Percentiles rank a stretch among this genome's conserved stretches.
Evolutionary conservation across 2,329 filamentous ascomycete species (phyloP).

Genomic region (Drechslerella dactyloides): DNA sequence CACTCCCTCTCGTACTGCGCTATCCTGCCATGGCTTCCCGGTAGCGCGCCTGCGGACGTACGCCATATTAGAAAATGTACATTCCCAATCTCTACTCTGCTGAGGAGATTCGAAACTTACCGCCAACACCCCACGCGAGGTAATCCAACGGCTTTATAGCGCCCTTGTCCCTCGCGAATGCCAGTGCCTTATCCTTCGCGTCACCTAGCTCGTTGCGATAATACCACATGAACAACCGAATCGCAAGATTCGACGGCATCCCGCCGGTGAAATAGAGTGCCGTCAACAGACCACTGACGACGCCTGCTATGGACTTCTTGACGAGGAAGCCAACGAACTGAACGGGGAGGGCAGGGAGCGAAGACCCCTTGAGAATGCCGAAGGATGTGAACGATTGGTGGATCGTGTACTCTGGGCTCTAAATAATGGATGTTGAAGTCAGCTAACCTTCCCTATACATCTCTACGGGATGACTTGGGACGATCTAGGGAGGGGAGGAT

Average conservation of each 20-base stretch:
- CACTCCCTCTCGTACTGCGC: conserved; percentile 44
- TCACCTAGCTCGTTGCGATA: conserved; percentile 41
- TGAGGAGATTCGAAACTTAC: too few relatives aligned
- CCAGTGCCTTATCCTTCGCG: conserved; percentile 43
- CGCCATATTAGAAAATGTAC: too few relatives aligned
- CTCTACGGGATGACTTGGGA: too few relatives aligned
- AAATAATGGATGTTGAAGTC: too few relatives aligned
- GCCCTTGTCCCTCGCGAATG: conserved; percentile 40
- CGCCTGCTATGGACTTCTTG: conserved; percentile 40
- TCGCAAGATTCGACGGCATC: conserved; percentile 34
- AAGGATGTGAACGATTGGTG: conserved; percentile 46
- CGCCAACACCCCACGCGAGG: conserved; percentile 46
- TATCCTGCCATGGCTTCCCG: conserved; percentile 39
- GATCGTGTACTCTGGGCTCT: conserved; percentile 48
- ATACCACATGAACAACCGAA: conserved; percentile 49
- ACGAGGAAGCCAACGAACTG: conserved; percentile 44
- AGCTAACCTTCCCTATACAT: too few relatives aligned
- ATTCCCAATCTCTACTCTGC: too few relatives aligned
- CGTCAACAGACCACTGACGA: conserved; percentile 36
- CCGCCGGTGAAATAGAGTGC: conserved; percentile 44
- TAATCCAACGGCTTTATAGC: conserved; percentile 48
- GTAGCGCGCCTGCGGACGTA: conserved; percentile 28
- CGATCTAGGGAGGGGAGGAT: too few relatives aligned
- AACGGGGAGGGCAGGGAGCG: conserved; percentile 35
- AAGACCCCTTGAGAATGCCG: conserved; percentile 41